These are phyloP conservation scores for Volutella citrinella DNA, from an alignment of 2,329 filamentous ascomycete genomes.

Conservation along the genomic window DNA sequence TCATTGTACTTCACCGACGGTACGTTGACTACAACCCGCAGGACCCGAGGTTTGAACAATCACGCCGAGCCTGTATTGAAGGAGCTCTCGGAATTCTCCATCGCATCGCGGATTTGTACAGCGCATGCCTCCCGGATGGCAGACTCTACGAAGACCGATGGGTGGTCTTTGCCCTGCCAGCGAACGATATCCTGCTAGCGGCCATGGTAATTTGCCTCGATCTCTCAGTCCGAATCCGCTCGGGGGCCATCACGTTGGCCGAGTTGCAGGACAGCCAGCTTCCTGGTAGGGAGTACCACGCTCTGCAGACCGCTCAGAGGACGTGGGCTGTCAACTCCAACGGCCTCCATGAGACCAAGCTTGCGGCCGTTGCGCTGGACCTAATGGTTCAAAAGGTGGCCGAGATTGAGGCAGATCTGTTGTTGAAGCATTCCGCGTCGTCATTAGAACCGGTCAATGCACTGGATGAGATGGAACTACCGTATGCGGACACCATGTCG, in stretches of 20 bases:
- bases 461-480: neutral
- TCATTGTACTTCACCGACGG: conserved; percentile 31
- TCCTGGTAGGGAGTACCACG: no score
- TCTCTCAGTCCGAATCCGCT: conserved; percentile 20
- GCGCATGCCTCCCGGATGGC: conserved; percentile 39
- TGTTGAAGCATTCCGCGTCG: conserved; percentile 7
- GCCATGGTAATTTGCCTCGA: conserved; percentile 49
- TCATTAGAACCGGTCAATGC: neutral
- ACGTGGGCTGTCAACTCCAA: no score
- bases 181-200: conserved; percentile 50
- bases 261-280: no score
- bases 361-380: no score
- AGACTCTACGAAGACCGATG: conserved; percentile 41
- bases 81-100: conserved; percentile 24
- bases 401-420: no score
- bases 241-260: fast-evolving
- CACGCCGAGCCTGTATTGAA: conserved; percentile 21
- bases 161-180: conserved; percentile 42
- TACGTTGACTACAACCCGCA: conserved; percentile 20
- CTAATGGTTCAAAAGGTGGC: no score
- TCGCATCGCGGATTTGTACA: conserved; percentile 28
- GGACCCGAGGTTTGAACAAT: conserved; percentile 12
- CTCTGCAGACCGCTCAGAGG: no score
- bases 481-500: conserved; percentile 2
- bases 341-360: no score